Evolutionary conservation across 768 basidiomycete genomes (phyloP).

Genomic region (Tephrocybe rancida): DNA sequence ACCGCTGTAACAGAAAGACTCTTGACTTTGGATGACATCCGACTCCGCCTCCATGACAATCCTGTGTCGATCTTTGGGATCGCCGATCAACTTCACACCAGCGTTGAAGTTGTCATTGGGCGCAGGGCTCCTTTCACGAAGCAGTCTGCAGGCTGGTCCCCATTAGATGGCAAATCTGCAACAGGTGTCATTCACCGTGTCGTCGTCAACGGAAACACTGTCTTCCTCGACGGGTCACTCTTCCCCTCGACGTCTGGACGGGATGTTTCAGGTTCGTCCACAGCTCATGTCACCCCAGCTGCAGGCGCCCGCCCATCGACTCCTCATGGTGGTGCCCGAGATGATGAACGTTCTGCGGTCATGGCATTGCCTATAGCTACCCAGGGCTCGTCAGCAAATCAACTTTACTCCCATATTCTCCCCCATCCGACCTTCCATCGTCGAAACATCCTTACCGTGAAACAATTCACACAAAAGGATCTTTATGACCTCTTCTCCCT

Average conservation of each 20-base stretch:
- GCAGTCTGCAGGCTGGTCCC: constrained; percentile 74
- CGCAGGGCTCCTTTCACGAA: constrained; percentile 62
- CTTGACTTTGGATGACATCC: constrained; percentile 82
- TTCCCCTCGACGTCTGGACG: constrained; percentile 62
- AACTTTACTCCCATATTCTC: constrained; percentile 48
- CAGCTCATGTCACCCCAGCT: constrained; percentile 38
- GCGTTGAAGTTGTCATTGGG: constrained; percentile 91
- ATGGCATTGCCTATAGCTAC: constrained; percentile 28
- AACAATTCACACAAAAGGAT: constrained; percentile 88
- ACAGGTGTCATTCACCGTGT: constrained; percentile 88
- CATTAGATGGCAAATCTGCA: constrained; percentile 63
- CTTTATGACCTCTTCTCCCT: constrained; percentile 92
- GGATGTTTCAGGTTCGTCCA: constrained; percentile 68
- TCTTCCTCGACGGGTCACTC: constrained; percentile 83
- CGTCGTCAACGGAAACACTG: constrained; percentile 85
- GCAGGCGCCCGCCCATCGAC: constrained; percentile 17
- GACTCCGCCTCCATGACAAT: constrained; percentile 85
- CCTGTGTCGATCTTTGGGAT: constrained; percentile 91
- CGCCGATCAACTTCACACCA: constrained; percentile 83
- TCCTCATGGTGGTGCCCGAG: constrained; percentile 34
- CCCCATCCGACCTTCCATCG: constrained; percentile 90
- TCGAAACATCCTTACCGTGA: constrained; percentile 91
- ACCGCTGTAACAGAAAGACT: constrained; percentile 81
- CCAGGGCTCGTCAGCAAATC: constrained; percentile 36
- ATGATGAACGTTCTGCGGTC: constrained; percentile 25